Evolutionary conservation across 2,329 filamentous ascomycete species (phyloP), one percentile per base, ranked within the genome.

Genomic region (Tolypocladium ovalisporum): DNA sequence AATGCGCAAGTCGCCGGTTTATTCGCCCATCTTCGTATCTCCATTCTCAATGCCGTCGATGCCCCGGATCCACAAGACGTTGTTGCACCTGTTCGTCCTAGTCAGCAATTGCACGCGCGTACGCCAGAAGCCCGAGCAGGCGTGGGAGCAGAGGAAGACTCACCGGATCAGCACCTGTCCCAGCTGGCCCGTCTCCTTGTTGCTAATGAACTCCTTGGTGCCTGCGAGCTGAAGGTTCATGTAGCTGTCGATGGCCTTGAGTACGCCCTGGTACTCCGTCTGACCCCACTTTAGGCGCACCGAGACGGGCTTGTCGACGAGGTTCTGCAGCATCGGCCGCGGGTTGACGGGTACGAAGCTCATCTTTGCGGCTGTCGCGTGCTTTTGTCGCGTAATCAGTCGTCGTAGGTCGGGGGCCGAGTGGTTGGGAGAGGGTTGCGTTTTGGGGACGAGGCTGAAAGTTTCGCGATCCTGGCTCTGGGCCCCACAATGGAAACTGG

Each of bases 201-300:
- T 87, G 70, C 91, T 85, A 68, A 96, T 89, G 75, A 87, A 97
- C 75, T 99, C 94, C 75, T 96, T 89, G 55, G 93, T 92, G 67
- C 88, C 87, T 63, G 86, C 85, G 62, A 99, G 83, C 76, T 97
- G 91, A 62, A 99, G 86, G 78, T 99, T 99, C 93, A 99, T 97
- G 79, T 99, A 99, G 70, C 89, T 91, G 77, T 99, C 94, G 69
- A 96, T 89, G 67, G 88, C 93, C 69, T 96, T 89, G 61, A 99
- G 84, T 63, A 84, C 84, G 71, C 94, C 94, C 73, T 93, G 95
- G 83, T 99, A 99, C 74, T 99, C 94, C 59, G 90, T 94, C 75
- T 97, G 87, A 66, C 90, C 91, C 94, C 94, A 99, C 82, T 99
- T 99, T 63, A 99, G 83, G 67, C 92, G 90, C 62, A 99, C 88